Conservation (phyloP, 495 filamentous ascomycete species). For the Acidomyces sp. region DNA sequence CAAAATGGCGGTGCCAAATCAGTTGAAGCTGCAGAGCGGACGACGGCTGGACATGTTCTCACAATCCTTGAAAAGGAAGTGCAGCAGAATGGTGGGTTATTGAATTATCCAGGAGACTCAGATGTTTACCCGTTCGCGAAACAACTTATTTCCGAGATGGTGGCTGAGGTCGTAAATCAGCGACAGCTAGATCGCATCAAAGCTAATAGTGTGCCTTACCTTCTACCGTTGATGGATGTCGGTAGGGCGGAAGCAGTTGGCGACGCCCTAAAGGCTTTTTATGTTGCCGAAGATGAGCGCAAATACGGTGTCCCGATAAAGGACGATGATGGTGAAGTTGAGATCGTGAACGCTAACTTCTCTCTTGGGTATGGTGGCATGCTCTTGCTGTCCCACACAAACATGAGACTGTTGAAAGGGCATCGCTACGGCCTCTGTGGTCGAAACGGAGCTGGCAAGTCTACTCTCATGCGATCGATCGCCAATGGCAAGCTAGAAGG, state of each 20-base stretch:
- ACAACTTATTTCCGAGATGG: slow-evolving; percentile 70
- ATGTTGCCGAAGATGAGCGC: slow-evolving; percentile 67
- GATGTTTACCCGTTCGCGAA: slow-evolving; percentile 56
- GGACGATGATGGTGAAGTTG: slow-evolving; percentile 72
- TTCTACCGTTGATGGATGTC: slow-evolving; percentile 53
- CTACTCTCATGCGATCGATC: slow-evolving; percentile 94
- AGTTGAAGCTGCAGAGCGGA: slow-evolving; percentile 41
- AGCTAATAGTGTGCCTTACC: slow-evolving; percentile 54
- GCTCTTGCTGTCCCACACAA: slow-evolving; percentile 93
- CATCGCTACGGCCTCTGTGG: slow-evolving; percentile 95
- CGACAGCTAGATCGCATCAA: slow-evolving; percentile 62
- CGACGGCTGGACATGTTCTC: slow-evolving; percentile 63
- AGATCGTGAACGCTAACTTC: slow-evolving; percentile 97
- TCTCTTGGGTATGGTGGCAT: slow-evolving; percentile 96
- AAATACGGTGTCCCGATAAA: slow-evolving; percentile 75
- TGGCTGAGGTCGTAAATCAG: slow-evolving; percentile 77
- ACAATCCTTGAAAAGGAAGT: slow-evolving; percentile 61
- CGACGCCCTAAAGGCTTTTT: slow-evolving; percentile 53
- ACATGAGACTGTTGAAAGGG: slow-evolving; percentile 83
- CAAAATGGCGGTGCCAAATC: slow-evolving; percentile 39
- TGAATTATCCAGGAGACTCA: slow-evolving; percentile 41
- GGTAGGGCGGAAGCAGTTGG: slow-evolving; percentile 46
- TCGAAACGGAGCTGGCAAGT: slow-evolving; percentile 94
- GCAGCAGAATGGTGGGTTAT: slow-evolving; percentile 50
- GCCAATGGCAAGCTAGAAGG: slow-evolving; percentile 91